Evolutionary conservation across 2,329 filamentous ascomycete species (phyloP), one percentile per base, ranked within the genome.

Genomic region (Alternaria gansuensis): DNA sequence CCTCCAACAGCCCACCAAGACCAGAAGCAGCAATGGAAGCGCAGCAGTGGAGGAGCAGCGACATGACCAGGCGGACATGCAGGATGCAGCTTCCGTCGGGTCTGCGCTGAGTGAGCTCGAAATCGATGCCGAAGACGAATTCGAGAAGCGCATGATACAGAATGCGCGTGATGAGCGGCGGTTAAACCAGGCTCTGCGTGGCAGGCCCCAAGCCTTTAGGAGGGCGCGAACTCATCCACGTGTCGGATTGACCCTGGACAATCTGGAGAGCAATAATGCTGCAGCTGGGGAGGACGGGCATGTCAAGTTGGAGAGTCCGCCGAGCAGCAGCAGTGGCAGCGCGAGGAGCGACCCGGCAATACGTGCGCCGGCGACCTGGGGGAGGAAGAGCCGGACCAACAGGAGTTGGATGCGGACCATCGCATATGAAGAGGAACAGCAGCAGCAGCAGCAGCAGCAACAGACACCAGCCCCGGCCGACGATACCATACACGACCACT

Each of bases 291-390:
- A 59, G 23, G 64, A 54, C 33, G 66, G 59, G 59, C 67, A 68
- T 11, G 59, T 62, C 44, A 60, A 64, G 29, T 55, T 69, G 14
- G 51, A 68, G 37, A 73, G 74, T 43, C 71, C 74, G 36, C 65
- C 66, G 46, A 77, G 76, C 66, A 79, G 76, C 66, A 79, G 78
- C 67, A 76, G 67, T 49, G 77, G 72, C 29, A 74, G 71, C 37
- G 55, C 62, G 36, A 63, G 63, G 28, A 79, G 77, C 28, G 80
- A 82, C 54, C 80, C 80, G 24, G 78, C 80, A 3, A 63, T 82
- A 36, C 79, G 79, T 34, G 70, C 79, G 57, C 82, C 82, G 36
- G 68, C 75, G 39, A 71, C 78, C 62, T 84, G 82, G 82, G 82
- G 81, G n/a, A 70, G 80, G 54, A 82, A 80, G 67, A 78, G 73